Evolutionary conservation across 2,329 filamentous ascomycete species (phyloP).

Genomic region (Sporothrix inflata): DNA sequence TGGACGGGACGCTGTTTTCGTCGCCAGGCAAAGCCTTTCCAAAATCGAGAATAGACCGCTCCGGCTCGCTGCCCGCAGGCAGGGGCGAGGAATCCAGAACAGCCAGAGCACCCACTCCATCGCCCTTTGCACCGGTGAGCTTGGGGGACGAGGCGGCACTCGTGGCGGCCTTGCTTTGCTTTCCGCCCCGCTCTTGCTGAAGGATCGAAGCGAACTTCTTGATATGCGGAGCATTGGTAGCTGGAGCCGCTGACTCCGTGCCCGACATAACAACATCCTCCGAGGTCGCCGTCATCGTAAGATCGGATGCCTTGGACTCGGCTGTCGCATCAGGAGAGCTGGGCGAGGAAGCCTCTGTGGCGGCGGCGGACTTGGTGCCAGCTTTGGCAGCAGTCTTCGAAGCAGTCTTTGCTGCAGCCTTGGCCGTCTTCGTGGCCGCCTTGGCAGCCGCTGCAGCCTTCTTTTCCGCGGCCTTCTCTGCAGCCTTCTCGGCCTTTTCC

Average conservation of each 20-base stretch:
- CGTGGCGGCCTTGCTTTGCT: conserved; percentile 43
- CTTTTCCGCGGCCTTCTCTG: conserved; percentile 22
- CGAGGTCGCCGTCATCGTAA: conserved; percentile 36
- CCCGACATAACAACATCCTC: conserved; percentile 36
- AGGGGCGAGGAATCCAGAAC: conserved; percentile 38
- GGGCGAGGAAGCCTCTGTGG: background rate
- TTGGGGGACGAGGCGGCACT: conserved; percentile 53
- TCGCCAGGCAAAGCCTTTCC: conserved; percentile 62
- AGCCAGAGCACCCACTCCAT: conserved; percentile 37
- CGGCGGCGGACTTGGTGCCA: conserved; percentile 7
- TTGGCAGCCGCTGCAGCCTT: conserved; percentile 30
- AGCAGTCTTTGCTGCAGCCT: conserved; percentile 28
- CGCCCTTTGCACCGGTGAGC: conserved; percentile 54
- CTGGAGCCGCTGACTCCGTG: conserved; percentile 26
- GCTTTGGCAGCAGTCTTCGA: conserved; percentile 25
- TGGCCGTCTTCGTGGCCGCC: conserved; percentile 30
- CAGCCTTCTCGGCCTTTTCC: conserved; percentile 24
- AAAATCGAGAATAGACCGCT: conserved; percentile 64
- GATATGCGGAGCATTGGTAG: conserved; percentile 36
- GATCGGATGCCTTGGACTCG: conserved; percentile 29
- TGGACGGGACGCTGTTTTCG: conserved; percentile 69
- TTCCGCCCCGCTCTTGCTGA: conserved; percentile 49
- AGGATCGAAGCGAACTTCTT: conserved; percentile 52
- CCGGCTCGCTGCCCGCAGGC: conserved; percentile 43
- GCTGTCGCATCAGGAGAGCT: background rate